Conservation (phyloP, 2,329 filamentous ascomycete species). For the Claviceps sp. region DNA sequence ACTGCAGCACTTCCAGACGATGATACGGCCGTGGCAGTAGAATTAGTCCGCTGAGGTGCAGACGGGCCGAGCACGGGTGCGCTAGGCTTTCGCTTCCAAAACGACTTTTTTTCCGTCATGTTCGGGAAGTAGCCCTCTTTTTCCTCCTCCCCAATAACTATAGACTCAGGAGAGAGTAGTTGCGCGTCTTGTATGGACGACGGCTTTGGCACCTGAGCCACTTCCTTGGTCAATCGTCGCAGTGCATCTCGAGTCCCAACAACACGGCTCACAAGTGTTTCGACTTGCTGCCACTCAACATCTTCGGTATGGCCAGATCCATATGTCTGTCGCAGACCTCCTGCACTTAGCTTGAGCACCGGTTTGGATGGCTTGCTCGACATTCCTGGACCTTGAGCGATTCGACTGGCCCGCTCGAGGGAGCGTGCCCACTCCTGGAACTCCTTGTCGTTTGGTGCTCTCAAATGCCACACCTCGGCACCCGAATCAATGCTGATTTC, state of each 20-base stretch:
- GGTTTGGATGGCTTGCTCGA: slow-evolving; percentile 14
- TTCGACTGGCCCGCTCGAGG: slow-evolving; percentile 66
- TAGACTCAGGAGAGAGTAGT: slow-evolving; percentile 29
- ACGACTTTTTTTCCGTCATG: slow-evolving; percentile 51
- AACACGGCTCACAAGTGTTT: slow-evolving; percentile 72
- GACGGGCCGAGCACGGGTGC: slow-evolving; percentile 29
- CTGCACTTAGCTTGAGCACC: slow-evolving; percentile 15
- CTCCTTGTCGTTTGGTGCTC: slow-evolving; percentile 68
- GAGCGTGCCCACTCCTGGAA: slow-evolving; percentile 81
- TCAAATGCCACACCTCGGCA: slow-evolving; percentile 91
- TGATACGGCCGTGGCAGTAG: slow-evolving; percentile 29
- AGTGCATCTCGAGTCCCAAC: slow-evolving; percentile 82
- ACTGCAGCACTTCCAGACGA: slow-evolving; percentile 23
- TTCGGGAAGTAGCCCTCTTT: slow-evolving; percentile 41
- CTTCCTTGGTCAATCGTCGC: slow-evolving; percentile 73
- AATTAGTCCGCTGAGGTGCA: slow-evolving; percentile 23
- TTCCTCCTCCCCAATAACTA: slow-evolving; percentile 12
- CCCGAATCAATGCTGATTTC: slow-evolving; percentile 97
- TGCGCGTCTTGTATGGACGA: slow-evolving; percentile 11
- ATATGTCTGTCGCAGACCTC: slow-evolving; percentile 14
- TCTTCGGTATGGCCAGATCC: slow-evolving; percentile 45
- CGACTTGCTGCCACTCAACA: slow-evolving; percentile 75
- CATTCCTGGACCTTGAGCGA: slow-evolving; percentile 40
- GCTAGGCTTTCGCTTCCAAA: slow-evolving; percentile 86
- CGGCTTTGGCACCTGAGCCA: slow-evolving; percentile 39